Evolutionary conservation across 2,329 filamentous ascomycete species (phyloP), one percentile per base, ranked within the genome.

Genomic region (Podosphaera aphanis): DNA sequence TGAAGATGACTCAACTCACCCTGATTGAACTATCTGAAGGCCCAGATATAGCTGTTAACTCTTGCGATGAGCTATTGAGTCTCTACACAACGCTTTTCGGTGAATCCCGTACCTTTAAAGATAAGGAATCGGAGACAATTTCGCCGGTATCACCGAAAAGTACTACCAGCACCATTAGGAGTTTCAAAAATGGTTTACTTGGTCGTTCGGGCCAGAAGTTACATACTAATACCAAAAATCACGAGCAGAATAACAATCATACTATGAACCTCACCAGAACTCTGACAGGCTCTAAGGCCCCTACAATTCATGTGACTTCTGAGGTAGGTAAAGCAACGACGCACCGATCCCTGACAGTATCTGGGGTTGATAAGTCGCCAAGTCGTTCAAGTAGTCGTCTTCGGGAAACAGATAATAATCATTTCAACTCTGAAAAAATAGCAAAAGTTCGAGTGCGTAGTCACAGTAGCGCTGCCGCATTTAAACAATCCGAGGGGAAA

Each of bases 1-100:
- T 94, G 49, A 93, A 93, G 61, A 93, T 95, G 74, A 94, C 88
- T 10, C 86, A 95, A 56, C 67, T 98, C 49, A 72, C 81, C 3
- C 70, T 98, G 18, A 62, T 90, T 2, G 88, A 95, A 61, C 65
- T 90, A 15, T 65, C 83, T 2, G 85, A 94, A 58, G 85, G 85
- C 1, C 76, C 85, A 0, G 78, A 83, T 48, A 74, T 79, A 47
- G 88, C 90, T 16, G 83, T 95, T 44, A 93, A 93, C 57, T 78
- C 81, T 49, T 86, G 82, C 57, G 76, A 83, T 51, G 85, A 94
- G 60, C 67, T 98, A 35, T 65, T 98, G 18, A 75, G 75, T 15
- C 66, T 95, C 0, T 98, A 90, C 57, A 73, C 77, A 2, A 71
- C 81, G 50, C 66, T 98, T 0, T 95, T 93, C 59, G 79, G 79